A percentile compares a stretch with the other conserved stretches of the same genome.
Conservation (phyloP, 768 basidiomycete species). For the Boletus eberwhitei region DNA sequence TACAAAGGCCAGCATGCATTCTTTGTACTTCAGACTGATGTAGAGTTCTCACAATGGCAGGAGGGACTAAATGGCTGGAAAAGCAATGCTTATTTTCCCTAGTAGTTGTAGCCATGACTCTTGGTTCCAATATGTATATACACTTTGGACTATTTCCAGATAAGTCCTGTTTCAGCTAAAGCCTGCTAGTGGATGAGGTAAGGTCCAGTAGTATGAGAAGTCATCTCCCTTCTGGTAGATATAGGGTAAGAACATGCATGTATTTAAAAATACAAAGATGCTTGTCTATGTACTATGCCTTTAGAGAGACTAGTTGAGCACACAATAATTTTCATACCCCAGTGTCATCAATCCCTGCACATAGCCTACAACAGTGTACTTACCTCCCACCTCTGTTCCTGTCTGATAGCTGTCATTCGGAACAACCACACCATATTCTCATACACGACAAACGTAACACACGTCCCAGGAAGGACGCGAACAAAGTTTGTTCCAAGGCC, state of each 20-base stretch:
- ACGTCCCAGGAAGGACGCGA: slow-evolving; percentile 93
- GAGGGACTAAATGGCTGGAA: too few relatives aligned
- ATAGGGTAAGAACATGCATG: neutral
- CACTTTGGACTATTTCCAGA: too few relatives aligned
- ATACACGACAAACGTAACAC: slow-evolving; percentile 97
- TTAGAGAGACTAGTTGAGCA: neutral
- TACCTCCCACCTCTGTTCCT: slow-evolving; percentile 32
- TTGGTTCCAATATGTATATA: too few relatives aligned
- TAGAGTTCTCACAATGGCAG: too few relatives aligned
- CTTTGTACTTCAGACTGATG: too few relatives aligned
- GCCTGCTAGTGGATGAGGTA: too few relatives aligned
- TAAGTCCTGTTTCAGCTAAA: too few relatives aligned
- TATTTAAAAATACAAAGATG: slow-evolving; percentile 8
- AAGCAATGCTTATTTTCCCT: too few relatives aligned
- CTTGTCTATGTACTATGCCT: slow-evolving; percentile 1
- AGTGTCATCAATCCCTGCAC: neutral
- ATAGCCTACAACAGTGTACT: neutral
- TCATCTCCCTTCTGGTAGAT: too few relatives aligned
- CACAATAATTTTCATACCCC: slow-evolving; percentile 3
- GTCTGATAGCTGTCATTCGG: slow-evolving; percentile 56
- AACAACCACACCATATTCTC: slow-evolving; percentile 87
- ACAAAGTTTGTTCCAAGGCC: slow-evolving; percentile 93
- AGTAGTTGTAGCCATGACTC: too few relatives aligned
- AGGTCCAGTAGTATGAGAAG: too few relatives aligned
- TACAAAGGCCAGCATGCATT: too few relatives aligned